phyloP scores from a whole-genome alignment of 768 basidiomycete species.

The Favolaschia claudopus region DNA sequence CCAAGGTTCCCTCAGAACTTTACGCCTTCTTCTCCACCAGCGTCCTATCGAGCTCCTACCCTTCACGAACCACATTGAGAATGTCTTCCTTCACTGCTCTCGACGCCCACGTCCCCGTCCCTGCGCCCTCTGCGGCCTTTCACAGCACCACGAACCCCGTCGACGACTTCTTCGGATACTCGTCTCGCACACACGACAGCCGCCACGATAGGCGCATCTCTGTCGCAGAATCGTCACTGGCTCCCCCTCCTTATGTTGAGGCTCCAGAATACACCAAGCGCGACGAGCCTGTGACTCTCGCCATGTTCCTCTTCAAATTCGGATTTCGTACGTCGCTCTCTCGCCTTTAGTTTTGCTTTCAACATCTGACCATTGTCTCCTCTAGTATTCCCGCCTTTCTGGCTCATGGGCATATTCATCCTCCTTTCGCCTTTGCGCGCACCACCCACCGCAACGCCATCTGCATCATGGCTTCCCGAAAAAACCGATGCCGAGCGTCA shows the following conservation, averaged over 20 bases:
- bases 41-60: no score
- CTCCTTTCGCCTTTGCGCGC: constrained; percentile 60
- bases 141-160: constrained; percentile 30
- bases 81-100: no score
- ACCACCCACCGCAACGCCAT: constrained; percentile 38
- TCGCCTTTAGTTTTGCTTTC: not conserved
- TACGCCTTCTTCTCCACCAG: no score
- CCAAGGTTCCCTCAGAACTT: no score
- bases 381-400: constrained; percentile 68
- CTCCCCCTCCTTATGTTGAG: constrained; percentile 53
- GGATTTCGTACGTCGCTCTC: constrained; percentile 59
- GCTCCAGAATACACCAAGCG: constrained; percentile 44
- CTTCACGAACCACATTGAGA: no score
- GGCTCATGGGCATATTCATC: constrained; percentile 65
- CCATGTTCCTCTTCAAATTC: constrained; percentile 68
- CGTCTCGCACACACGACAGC: constrained; percentile 46
- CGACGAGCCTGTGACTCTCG: constrained; percentile 61
- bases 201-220: constrained; percentile 48
- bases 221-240: constrained; percentile 28
- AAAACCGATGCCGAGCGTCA: constrained; percentile 61
- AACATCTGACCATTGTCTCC: constrained; percentile 9
- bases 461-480: constrained; percentile 60
- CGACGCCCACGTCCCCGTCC: no score
- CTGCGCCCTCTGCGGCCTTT: constrained; percentile 10
- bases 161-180: constrained; percentile 47